Evolutionary conservation across 73 alveolate genomes (phyloP).

Genomic region (Durusdinium trenchii): DNA sequence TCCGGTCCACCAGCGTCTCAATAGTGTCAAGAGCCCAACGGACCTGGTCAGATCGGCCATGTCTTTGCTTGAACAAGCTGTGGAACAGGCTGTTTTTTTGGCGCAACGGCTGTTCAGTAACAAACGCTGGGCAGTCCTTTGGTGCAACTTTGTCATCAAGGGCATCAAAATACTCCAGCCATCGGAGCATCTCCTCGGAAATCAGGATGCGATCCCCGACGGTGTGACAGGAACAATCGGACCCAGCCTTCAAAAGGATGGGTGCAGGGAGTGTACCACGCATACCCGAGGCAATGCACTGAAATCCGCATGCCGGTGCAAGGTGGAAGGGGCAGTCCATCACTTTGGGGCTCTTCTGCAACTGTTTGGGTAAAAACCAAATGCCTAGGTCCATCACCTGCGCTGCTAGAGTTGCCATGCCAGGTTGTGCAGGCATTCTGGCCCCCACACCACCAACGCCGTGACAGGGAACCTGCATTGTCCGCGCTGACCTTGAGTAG

Average conservation of each 20-base stretch:
- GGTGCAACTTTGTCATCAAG: conserved; percentile 74
- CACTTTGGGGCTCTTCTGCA: background rate
- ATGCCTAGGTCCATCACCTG: too few species aligned
- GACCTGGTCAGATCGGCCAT: too few species aligned
- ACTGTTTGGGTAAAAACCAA: background rate
- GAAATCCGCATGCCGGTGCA: background rate
- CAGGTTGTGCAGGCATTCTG: too few species aligned
- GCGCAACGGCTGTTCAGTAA: background rate
- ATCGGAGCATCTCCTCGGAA: conserved; percentile 35
- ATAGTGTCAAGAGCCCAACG: background rate
- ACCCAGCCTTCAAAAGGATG: background rate
- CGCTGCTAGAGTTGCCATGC: too few species aligned
- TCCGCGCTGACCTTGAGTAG: too few species aligned
- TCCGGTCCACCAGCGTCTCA: background rate
- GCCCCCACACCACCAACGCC: too few species aligned
- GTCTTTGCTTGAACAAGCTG: background rate
- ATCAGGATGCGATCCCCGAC: background rate
- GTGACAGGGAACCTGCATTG: too few species aligned
- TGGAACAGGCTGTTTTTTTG: background rate
- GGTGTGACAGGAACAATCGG: background rate
- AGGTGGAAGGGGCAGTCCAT: background rate
- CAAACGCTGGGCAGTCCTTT: conserved; percentile 6
- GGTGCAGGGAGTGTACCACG: background rate
- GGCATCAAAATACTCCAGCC: conserved; percentile 91
- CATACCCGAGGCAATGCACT: background rate